Conservation (phyloP, 805 yeast genomes). For the Starmerella bacillaris region DNA sequence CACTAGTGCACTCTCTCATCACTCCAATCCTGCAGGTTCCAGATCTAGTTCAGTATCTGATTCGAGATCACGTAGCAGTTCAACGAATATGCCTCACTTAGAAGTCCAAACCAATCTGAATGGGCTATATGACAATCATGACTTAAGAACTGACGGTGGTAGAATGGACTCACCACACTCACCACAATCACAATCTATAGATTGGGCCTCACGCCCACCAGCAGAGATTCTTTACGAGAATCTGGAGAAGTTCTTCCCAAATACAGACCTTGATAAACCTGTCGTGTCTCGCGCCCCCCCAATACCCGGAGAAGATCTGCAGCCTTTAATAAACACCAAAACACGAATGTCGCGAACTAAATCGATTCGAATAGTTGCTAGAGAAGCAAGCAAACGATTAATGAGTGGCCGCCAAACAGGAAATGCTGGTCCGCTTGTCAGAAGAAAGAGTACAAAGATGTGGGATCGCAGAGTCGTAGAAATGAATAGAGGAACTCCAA, state of each 20-base stretch:
- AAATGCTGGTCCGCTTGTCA: slow-evolving; percentile 24
- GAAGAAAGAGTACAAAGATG: slow-evolving; percentile 77
- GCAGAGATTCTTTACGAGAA: slow-evolving; percentile 85
- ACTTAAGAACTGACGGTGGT: slow-evolving; percentile 8
- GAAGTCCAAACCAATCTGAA: too few species aligned
- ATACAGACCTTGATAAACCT: slow-evolving; percentile 80
- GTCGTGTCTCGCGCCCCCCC: slow-evolving; percentile 29
- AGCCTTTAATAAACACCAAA: neutral
- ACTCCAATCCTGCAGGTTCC: too few species aligned
- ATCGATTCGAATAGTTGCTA: slow-evolving; percentile 81
- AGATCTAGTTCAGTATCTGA: too few species aligned
- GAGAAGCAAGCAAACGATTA: slow-evolving; percentile 53
- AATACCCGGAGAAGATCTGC: neutral
- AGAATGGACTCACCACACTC: slow-evolving; percentile 8
- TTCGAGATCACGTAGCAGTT: too few species aligned
- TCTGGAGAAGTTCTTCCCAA: slow-evolving; percentile 79
- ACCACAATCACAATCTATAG: slow-evolving; percentile 10
- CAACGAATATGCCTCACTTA: too few species aligned
- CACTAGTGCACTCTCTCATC: too few species aligned
- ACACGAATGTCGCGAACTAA: slow-evolving; percentile 40
- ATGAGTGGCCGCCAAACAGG: slow-evolving; percentile 15
- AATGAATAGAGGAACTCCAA: slow-evolving; percentile 36
- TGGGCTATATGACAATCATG: too few species aligned
- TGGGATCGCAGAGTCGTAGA: slow-evolving; percentile 95
- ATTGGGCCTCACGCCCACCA: slow-evolving; percentile 77